A percentile compares a stretch with the other conserved stretches of the same genome.
Conservation (phyloP, 768 basidiomycete genomes). For the Brasilioporus rufonigricans region DNA sequence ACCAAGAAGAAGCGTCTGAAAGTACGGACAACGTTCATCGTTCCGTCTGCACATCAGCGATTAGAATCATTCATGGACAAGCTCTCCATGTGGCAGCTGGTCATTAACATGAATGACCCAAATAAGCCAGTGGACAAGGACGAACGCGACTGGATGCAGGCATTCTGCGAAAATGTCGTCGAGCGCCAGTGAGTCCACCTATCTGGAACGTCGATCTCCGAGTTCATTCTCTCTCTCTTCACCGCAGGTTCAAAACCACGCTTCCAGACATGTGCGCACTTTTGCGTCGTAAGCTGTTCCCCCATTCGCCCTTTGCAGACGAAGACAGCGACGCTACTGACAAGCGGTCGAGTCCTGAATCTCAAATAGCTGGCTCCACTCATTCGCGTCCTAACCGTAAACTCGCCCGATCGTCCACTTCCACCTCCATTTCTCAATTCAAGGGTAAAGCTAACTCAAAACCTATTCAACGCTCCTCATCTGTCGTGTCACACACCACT, state of each 20-base stretch:
- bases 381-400: slow-evolving; percentile 12
- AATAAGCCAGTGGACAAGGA: slow-evolving; percentile 17
- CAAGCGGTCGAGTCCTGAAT: slow-evolving; percentile 8
- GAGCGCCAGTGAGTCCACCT: slow-evolving; percentile 52
- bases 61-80: slow-evolving; percentile 78
- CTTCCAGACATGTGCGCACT: slow-evolving; percentile 56
- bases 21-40: slow-evolving; percentile 19
- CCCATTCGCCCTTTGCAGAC: slow-evolving; percentile 58
- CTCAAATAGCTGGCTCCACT: not conserved
- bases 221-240: not conserved
- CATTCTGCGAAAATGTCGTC: slow-evolving; percentile 64
- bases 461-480: slow-evolving; percentile 25
- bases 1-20: slow-evolving; percentile 33
- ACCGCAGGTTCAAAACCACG: slow-evolving; percentile 55
- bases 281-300: slow-evolving; percentile 66
- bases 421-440: slow-evolving; percentile 5
- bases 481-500: slow-evolving; percentile 14
- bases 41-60: slow-evolving; percentile 42
- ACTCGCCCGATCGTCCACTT: slow-evolving; percentile 11
- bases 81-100: slow-evolving; percentile 74
- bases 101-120: slow-evolving; percentile 38
- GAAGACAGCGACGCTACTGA: slow-evolving; percentile 29
- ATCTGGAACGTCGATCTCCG: not conserved
- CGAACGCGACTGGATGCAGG: slow-evolving; percentile 71
- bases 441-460: slow-evolving; percentile 9